Conservation (phyloP, 257 asterid genomes). For the Eustoma russellianum region DNA sequence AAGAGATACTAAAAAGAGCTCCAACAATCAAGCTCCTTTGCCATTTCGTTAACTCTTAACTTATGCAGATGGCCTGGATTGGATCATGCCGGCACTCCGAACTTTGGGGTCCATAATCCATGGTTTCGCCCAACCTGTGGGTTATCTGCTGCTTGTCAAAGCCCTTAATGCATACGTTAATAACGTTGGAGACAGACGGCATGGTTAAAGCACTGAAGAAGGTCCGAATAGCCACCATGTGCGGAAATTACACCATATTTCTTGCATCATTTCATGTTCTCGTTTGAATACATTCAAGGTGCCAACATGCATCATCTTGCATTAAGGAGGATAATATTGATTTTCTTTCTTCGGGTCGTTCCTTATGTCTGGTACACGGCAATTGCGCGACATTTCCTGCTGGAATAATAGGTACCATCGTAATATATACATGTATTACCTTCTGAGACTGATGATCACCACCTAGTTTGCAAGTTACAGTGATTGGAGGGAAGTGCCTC, state of each 20-base stretch:
- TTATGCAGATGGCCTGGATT: constrained; percentile 57
- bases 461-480: too few relatives aligned
- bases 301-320: not conserved
- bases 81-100: constrained; percentile 63
- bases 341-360: constrained; percentile 38
- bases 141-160: constrained; percentile 61
- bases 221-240: constrained; percentile 15
- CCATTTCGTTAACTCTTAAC: constrained; percentile 48
- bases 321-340: too few relatives aligned
- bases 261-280: too few relatives aligned
- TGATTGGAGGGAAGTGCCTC: too few relatives aligned
- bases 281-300: too few relatives aligned
- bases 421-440: too few relatives aligned
- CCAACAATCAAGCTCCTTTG: constrained; percentile 15
- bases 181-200: constrained; percentile 34
- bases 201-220: constrained; percentile 62
- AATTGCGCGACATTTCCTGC: constrained; percentile 77
- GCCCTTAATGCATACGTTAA: constrained; percentile 69
- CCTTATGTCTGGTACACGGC: constrained; percentile 91
- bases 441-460: too few relatives aligned
- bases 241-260: too few relatives aligned
- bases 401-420: constrained; percentile 51
- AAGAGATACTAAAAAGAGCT: constrained; percentile 15
- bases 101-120: constrained; percentile 62
- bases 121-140: constrained; percentile 73